phyloP scores from a whole-genome alignment of 345 rosid genomes.

The Salix viminalis region DNA sequence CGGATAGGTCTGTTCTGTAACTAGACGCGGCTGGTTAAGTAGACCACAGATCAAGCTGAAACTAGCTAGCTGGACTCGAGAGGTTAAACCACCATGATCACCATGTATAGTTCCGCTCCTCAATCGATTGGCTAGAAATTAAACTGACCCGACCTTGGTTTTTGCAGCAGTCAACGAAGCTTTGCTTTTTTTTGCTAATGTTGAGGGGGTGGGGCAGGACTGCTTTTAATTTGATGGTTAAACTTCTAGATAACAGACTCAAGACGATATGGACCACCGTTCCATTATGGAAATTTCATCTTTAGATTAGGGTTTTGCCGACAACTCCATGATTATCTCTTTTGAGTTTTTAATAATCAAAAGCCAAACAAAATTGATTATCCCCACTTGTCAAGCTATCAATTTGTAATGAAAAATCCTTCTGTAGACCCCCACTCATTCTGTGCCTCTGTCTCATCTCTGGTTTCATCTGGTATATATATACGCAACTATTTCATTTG shows the following conservation, averaged over 20 bases:
- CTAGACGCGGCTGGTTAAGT: no score
- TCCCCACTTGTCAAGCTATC: slow-evolving; percentile 31
- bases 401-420: not conserved
- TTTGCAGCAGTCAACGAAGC: not conserved
- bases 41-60: no score
- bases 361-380: slow-evolving; percentile 39
- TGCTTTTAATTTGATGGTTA: not conserved
- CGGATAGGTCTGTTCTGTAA: no score
- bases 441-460: not conserved
- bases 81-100: no score
- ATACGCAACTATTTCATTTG: not conserved
- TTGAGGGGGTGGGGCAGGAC: not conserved
- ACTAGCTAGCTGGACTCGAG: no score
- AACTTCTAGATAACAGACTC: not conserved
- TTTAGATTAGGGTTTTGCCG: slow-evolving; percentile 15
- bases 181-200: not conserved
- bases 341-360: slow-evolving; percentile 13
- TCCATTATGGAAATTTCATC: not conserved
- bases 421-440: not conserved
- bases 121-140: not conserved
- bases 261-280: slow-evolving; percentile 1
- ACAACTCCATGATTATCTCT: slow-evolving; percentile 16
- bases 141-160: not conserved
- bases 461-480: not conserved
- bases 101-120: no score